Percentiles rank a stretch among this genome's conserved stretches.
phyloP scores from a whole-genome alignment of 257 asterid species.

The Solanum pennellii region DNA sequence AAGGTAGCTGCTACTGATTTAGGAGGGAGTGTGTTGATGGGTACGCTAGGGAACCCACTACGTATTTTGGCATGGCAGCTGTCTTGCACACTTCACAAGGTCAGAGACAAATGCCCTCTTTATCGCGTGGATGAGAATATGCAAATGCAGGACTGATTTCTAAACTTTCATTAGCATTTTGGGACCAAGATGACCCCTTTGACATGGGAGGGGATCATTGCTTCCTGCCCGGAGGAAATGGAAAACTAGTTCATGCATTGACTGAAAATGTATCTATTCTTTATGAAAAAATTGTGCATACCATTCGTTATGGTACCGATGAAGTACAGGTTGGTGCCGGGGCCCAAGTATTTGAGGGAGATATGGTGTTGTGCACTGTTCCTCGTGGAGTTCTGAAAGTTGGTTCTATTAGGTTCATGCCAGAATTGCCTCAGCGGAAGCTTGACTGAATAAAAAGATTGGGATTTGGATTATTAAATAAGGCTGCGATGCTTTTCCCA shows the following conservation, averaged over 20 bases:
- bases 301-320: conserved; percentile 66
- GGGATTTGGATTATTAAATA: conserved; percentile 94
- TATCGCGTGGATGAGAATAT: conserved; percentile 74
- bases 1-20: conserved; percentile 74
- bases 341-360: conserved; percentile 67
- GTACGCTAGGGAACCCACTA: conserved; percentile 85
- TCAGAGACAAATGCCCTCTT: conserved; percentile 91
- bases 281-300: conserved; percentile 68
- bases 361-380: conserved; percentile 89
- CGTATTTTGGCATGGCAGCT: conserved; percentile 91
- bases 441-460: conserved; percentile 81
- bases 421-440: conserved; percentile 96
- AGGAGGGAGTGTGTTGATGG: conserved; percentile 95
- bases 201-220: conserved; percentile 99
- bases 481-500: conserved; percentile 94
- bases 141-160: conserved; percentile 90
- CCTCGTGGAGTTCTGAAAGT: conserved; percentile 87
- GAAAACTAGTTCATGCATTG: conserved; percentile 67
- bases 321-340: conserved; percentile 85
- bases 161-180: conserved; percentile 83
- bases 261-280: conserved; percentile 66
- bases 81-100: conserved; percentile 71
- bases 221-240: conserved; percentile 89
- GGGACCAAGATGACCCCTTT: conserved; percentile 99
- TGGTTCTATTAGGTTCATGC: conserved; percentile 74